phyloP scores from a whole-genome alignment of 2,329 filamentous ascomycete species.

The Neonectria sp. region DNA sequence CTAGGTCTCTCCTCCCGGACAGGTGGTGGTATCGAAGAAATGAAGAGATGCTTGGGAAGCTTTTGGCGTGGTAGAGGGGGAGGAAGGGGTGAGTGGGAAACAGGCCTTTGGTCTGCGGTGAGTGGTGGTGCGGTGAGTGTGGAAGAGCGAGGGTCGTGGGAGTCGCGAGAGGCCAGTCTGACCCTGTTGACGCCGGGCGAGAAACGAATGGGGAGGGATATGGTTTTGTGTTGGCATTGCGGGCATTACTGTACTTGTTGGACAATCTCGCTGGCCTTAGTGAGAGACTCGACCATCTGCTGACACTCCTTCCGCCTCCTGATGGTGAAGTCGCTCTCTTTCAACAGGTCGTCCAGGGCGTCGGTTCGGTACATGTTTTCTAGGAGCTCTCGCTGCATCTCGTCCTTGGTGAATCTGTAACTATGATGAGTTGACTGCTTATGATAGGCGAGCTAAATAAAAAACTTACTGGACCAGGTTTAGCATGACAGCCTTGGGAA shows the following conservation, averaged over 20 bases:
- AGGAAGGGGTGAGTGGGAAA: constrained; percentile 11
- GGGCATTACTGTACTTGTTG: constrained; percentile 76
- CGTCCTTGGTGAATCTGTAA: constrained; percentile 89
- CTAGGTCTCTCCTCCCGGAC: constrained; percentile 48
- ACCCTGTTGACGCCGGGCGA: constrained; percentile 29
- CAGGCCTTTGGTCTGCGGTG: constrained; percentile 9
- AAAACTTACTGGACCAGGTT: constrained; percentile 89
- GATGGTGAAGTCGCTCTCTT: constrained; percentile 98
- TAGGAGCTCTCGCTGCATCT: constrained; percentile 97
- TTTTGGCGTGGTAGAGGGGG: background rate
- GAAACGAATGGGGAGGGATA: constrained; percentile 28
- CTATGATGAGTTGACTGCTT: constrained; percentile 37
- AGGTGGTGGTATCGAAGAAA: constrained; percentile 57
- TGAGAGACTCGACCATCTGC: constrained; percentile 97
- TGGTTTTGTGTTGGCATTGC: constrained; percentile 13
- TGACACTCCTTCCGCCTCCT: constrained; percentile 97
- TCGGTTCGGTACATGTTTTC: constrained; percentile 97
- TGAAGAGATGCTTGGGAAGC: constrained; percentile 41
- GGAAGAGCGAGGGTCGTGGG: constrained; percentile 29
- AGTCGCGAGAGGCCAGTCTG: constrained; percentile 30
- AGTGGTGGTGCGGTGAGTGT: constrained; percentile 25
- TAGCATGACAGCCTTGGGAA: constrained; percentile 99
- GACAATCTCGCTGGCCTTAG: constrained; percentile 95
- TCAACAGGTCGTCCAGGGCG: constrained; percentile 93
- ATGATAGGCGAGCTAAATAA: background rate